Evolutionary conservation across 1,284 basidiomycete species (phyloP).

Genomic region (Xerocomus nothofagi): DNA sequence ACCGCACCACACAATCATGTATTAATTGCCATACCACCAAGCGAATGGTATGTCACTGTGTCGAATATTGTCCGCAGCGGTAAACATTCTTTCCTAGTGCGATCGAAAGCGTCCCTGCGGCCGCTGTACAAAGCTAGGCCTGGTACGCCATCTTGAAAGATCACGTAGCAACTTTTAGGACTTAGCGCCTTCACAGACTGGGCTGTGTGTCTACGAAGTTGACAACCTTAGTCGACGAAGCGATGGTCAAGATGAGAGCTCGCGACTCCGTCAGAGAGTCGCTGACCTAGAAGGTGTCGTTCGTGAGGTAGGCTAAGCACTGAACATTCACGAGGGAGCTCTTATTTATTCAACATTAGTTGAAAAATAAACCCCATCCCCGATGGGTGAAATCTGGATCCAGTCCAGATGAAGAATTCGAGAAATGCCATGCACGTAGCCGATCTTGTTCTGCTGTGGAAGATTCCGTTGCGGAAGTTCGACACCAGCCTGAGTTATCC

Average conservation of each 20-base stretch:
- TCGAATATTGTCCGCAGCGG: not conserved
- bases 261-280: conserved; percentile 68
- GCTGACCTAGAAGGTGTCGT: conserved; percentile 84
- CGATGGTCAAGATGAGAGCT: conserved; percentile 59
- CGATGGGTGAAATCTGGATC: conserved; percentile 51
- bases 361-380: conserved; percentile 74
- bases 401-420: conserved; percentile 25
- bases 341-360: conserved; percentile 30
- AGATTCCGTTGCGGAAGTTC: conserved; percentile 7
- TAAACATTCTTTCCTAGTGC: conserved; percentile 43
- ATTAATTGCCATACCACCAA: conserved; percentile 76
- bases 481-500: conserved; percentile 1
- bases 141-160: conserved; percentile 44
- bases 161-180: not conserved
- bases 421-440: conserved; percentile 26
- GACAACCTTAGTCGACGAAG: conserved; percentile 67
- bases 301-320: conserved; percentile 54
- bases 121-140: conserved; percentile 69
- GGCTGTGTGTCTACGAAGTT: conserved; percentile 81
- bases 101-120: conserved; percentile 72
- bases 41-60: conserved; percentile 62
- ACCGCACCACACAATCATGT: conserved; percentile 66
- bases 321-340: not conserved
- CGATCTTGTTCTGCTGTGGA: conserved; percentile 22
- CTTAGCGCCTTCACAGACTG: conserved; percentile 50